These are phyloP conservation scores for Neurospora sp. DNA, from an alignment of 495 filamentous ascomycete species.

Conservation along the genomic window DNA sequence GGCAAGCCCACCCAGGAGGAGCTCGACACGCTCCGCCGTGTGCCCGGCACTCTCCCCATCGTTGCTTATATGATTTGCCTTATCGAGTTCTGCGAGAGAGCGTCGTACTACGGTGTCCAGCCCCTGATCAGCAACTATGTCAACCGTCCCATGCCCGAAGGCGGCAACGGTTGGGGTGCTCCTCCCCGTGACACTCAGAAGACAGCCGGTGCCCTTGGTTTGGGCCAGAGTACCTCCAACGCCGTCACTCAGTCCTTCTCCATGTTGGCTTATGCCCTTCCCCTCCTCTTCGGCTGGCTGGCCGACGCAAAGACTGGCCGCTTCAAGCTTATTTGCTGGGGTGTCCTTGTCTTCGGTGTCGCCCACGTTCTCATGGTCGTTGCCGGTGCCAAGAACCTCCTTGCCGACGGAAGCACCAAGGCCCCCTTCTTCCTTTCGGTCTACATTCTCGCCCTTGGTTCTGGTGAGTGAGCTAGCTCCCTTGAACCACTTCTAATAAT, in stretches of 20 bases:
- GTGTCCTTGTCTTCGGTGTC: conserved; percentile 52
- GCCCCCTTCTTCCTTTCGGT: conserved; percentile 49
- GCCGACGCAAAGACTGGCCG: conserved; percentile 49
- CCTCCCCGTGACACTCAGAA: conserved; percentile 42
- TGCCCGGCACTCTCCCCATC: conserved; percentile 42
- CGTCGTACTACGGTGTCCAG: conserved; percentile 48
- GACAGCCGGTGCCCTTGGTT: conserved; percentile 48
- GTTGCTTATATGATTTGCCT: conserved; percentile 47
- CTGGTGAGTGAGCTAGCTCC: conserved; percentile 43
- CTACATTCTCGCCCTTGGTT: conserved; percentile 49
- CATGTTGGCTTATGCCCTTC: conserved; percentile 50
- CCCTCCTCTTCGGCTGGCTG: conserved; percentile 47
- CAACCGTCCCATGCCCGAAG: conserved; percentile 43
- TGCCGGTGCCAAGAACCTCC: conserved; percentile 48
- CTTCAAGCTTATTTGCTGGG: conserved; percentile 52
- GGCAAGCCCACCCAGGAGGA: conserved; percentile 51
- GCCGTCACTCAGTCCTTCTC: conserved; percentile 49
- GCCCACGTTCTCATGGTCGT: conserved; percentile 55
- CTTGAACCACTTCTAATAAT: neutral
- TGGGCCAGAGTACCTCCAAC: conserved; percentile 51
- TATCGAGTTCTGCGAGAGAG: conserved; percentile 52
- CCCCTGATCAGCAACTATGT: conserved; percentile 51
- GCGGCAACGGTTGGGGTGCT: conserved; percentile 53
- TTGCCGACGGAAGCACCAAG: conserved; percentile 46
- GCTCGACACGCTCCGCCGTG: conserved; percentile 41